Evolutionary conservation across 768 basidiomycete genomes (phyloP), one percentile per base, ranked within the genome.

Genomic region (Pleurotus ostreatus): DNA sequence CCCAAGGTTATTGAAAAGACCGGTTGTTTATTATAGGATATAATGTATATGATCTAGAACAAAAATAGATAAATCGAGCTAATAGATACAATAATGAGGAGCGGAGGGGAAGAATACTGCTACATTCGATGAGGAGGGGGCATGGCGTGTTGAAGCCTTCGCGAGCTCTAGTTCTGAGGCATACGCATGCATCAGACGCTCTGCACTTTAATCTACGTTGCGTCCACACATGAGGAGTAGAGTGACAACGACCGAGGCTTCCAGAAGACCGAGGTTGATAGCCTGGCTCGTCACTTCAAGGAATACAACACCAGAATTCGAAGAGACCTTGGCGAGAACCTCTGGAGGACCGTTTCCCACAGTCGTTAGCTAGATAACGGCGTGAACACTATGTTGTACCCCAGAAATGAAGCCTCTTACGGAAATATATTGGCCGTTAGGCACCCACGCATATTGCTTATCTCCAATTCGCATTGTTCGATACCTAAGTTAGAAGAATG

Each of bases 201-300:
- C 30, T 34, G 30, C 9, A 4, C 30, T 34, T 69, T 58, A 88
- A 61, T 87, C 86, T 16, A 88, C 81, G 68, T 74, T 82, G 56
- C 78, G 79, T 16, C 86, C 86, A 51, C 75, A 83, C 57, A 80
- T 82, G 41, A 88, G 71, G 22, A 88, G 70, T 4, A 81, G 60
- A 0, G 81, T 75, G 0, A 81, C 83, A 9, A 82, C 72, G 20
- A 86, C 64, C 56, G 73, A 66, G 7, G 73, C 65, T 22, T 86
- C 80, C 4, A 86, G 70, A 15, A 88, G 74, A 15, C 77, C 78
- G 5, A 78, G 70, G 55, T 82, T 77, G 38, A 86, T 68, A 12
- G 82, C 84, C 43, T 82, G 77, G 1, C 77, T 68, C 2, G 82
- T 81, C 57, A 88, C 64, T 55, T 87, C 83, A 11, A 88, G 74